Evolutionary conservation across 169 alveolate genomes (phyloP), one percentile per base, ranked within the genome.

Genomic region (Neospora caninum): DNA sequence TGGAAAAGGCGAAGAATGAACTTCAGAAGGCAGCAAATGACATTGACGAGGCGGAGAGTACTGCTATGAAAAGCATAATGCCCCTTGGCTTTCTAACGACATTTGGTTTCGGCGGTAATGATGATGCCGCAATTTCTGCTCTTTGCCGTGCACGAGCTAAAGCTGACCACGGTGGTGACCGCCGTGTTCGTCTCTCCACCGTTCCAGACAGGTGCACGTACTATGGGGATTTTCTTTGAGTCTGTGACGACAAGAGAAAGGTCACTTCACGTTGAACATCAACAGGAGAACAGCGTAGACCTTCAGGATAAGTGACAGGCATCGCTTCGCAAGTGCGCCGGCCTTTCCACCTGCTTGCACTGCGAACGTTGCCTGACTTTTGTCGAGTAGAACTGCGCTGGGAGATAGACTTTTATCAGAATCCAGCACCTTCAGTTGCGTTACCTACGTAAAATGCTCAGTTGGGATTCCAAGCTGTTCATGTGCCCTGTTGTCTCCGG

Each of bases 101-200:
- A 29, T 82, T 82, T 31, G 89, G 69, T 10, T 49, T 82, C 86
- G 86, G 86, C 13, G 43, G 43, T 6, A 78, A 78, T 18, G 45
- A 78, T 18, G 86, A 78, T 38, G 49, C 41, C 10, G 45, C 86
- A n/a, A 43, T 78, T 36, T 43, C 86, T 13, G 86, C 86, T n/a
- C 86, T 78, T 78, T 43, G 86, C n/a, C 86, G 86, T 38, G 86
- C 86, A 78, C 1, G 86, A 78, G 86, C 42, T 10, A 78, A n/a
- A 43, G 41, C 43, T 10, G 69, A 82, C n/a, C n/a, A 38, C 69
- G 64, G 89, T 29, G 64, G 39, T 43, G 67, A 82, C 18, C 89
- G 89, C n/a, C 54, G 89, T 82, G 89, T 82, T 22, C 89, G 89
- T 18, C 89, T 82, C 22, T 82, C 89, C 67, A 82, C 89, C 4